Evolutionary conservation across 306 rosid species (phyloP), one percentile per base, ranked within the genome.

Genomic region (Vicia villosa): DNA sequence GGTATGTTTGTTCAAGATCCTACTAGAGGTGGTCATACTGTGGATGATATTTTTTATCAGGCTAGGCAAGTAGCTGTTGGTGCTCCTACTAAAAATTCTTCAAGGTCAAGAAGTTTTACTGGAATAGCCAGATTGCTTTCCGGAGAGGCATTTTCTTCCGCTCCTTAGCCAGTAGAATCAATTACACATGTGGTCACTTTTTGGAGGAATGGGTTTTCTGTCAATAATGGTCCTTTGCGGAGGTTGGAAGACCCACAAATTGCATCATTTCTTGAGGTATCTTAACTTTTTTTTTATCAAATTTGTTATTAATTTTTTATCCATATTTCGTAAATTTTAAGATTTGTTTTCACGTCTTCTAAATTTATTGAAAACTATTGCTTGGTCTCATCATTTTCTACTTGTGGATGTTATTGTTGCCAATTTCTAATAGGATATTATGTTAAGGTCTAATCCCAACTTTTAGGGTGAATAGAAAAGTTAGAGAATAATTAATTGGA

Each of bases 1-100:
- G 97, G 99, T 66, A 94, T 94, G 97, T 89, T 94, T 84, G 95
- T 94, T 26, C 92, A 79, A 63, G 97, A 88, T 75, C 97, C 97
- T 67, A 70, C 80, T 45, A 88, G 40, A 80, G 85, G 82, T 19
- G 86, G 83, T 10, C 47, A 67, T 72, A 83, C 70, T 28, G 95
- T 84, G 59, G 97, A 94, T 81, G 81, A 84, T 32, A 77, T 94
- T 40, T 94, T 94, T 63, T 63, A 80, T 46, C 92, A 79, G 67
- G 95, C 96, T 4, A 80, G 84, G 40, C 82, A 84, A 66, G 72
- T 73, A 0, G 86, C 90, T 21, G 79, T 80, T 28, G 89, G 78
- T 47, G 77, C 21, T 17, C 90, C 92, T 60, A 14, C 76, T 34
- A 81, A 20, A 34, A 78, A 83, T 58, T n/a, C n/a, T n/a, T n/a